These are phyloP conservation scores for Ophiostoma quercus DNA, from an alignment of 2,329 filamentous ascomycete genomes.

Conservation along the genomic window DNA sequence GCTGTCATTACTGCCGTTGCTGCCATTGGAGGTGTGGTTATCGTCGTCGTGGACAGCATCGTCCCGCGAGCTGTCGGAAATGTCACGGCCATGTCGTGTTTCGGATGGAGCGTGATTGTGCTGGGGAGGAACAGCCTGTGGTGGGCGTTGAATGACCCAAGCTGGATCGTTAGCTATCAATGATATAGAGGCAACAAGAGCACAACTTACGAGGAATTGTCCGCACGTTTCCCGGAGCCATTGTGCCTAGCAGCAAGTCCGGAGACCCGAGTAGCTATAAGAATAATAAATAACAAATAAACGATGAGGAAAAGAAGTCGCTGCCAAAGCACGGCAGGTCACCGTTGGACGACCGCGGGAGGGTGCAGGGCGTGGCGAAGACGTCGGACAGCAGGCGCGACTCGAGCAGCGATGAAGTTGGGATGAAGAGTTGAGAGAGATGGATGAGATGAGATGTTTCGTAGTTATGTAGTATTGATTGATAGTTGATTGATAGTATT, in stretches of 20 bases:
- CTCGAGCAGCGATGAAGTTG: background rate
- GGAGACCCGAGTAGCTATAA: background rate
- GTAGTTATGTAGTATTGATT: background rate
- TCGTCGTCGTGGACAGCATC: conserved; percentile 7
- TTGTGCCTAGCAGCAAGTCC: background rate
- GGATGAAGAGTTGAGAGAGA: background rate
- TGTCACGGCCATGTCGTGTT: conserved; percentile 17
- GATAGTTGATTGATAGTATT: background rate
- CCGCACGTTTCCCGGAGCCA: conserved; percentile 20
- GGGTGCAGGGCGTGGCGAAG: background rate
- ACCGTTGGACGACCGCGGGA: background rate
- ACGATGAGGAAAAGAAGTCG: background rate
- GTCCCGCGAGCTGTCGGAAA: background rate
- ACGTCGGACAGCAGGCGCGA: background rate
- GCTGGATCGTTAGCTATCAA: conserved; percentile 22
- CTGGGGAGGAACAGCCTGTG: conserved; percentile 25
- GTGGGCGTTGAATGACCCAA: conserved; percentile 29
- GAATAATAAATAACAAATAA: background rate
- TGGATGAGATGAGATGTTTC: background rate
- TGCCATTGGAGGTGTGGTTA: conserved; percentile 5
- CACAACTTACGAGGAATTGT: conserved; percentile 19
- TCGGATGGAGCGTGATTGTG: conserved; percentile 28
- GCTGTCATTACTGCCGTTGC: conserved; percentile 6
- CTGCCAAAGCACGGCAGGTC: background rate
- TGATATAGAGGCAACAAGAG: background rate